These are phyloP conservation scores for Aspergillus candidus DNA, from an alignment of 2,329 filamentous ascomycete genomes.

Conservation along the genomic window DNA sequence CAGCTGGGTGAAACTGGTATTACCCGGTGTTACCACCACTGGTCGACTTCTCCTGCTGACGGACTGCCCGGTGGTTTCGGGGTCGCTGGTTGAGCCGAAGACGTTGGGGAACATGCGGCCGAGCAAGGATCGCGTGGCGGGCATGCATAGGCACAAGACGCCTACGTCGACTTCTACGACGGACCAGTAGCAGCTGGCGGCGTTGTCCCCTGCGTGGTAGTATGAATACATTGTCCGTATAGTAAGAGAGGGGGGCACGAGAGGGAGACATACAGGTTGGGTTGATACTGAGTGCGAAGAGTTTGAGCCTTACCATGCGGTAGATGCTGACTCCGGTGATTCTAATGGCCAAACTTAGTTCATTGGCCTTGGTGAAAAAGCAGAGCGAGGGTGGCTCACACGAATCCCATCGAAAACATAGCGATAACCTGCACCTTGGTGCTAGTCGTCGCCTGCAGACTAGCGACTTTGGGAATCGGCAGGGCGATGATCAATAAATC, in stretches of 20 bases:
- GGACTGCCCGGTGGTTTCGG: no score
- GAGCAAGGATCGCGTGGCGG: slow-evolving; percentile 10
- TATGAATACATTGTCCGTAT: no score
- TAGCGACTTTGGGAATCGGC: slow-evolving; percentile 9
- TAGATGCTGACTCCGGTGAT: slow-evolving; percentile 13
- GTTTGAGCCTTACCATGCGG: slow-evolving; percentile 10
- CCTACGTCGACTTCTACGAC: slow-evolving; percentile 11
- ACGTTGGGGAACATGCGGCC: slow-evolving; percentile 6
- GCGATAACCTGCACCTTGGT: slow-evolving; percentile 8
- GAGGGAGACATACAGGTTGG: no score
- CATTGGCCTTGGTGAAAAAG: not conserved
- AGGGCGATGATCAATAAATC: slow-evolving; percentile 11
- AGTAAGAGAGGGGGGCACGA: no score
- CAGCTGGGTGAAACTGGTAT: no score
- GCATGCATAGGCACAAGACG: slow-evolving; percentile 12
- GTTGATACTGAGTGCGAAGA: not conserved
- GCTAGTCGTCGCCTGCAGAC: slow-evolving; percentile 7
- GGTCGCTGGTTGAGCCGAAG: no score
- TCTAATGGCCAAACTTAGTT: not conserved
- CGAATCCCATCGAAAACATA: not conserved
- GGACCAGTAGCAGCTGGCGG: slow-evolving; percentile 12
- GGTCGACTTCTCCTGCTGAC: no score
- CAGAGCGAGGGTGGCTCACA: no score
- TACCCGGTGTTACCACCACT: no score
- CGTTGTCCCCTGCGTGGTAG: slow-evolving; percentile 11